Conservation (phyloP, 2,329 filamentous ascomycete species). For the Cordyceps cateniannulata region DNA sequence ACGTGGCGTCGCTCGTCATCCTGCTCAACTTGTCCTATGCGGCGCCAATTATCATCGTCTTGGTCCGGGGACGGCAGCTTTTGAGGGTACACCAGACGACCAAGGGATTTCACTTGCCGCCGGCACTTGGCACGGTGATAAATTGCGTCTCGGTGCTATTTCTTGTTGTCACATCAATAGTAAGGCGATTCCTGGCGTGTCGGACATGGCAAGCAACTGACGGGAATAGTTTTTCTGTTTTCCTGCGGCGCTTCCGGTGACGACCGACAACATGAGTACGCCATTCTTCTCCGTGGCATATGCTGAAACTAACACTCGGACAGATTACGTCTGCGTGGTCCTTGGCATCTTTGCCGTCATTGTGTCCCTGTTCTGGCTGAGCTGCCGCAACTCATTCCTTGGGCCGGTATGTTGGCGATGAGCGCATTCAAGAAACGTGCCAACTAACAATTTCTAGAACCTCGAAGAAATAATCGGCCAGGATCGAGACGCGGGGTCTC, state of each 20-base stretch:
- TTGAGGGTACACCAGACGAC: conserved; percentile 19
- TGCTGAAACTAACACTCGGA: background rate
- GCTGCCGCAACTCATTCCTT: conserved; percentile 2
- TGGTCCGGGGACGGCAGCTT: conserved; percentile 31
- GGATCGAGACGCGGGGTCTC: background rate
- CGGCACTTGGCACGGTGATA: conserved; percentile 20
- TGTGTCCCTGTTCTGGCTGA: conserved; percentile 8
- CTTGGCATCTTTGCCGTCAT: conserved; percentile 27
- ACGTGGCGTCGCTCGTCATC: conserved; percentile 38
- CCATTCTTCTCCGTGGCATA: background rate
- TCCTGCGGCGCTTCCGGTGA: conserved; percentile 22
- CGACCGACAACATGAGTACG: conserved; percentile 26
- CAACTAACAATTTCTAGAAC: background rate
- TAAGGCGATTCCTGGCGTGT: conserved; percentile 13
- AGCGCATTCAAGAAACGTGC: background rate
- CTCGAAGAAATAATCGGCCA: background rate
- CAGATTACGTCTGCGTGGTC: conserved; percentile 31
- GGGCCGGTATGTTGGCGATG: conserved; percentile 4
- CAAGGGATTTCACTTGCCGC: conserved; percentile 25
- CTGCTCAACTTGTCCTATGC: conserved; percentile 41
- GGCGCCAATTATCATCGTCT: conserved; percentile 32
- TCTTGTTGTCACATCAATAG: conserved; percentile 33
- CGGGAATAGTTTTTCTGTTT: conserved; percentile 26
- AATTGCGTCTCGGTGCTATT: conserved; percentile 29
- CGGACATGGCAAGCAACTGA: background rate